Evolutionary conservation across 257 asterid species (phyloP).

Genomic region (Solanum clarkiae): DNA sequence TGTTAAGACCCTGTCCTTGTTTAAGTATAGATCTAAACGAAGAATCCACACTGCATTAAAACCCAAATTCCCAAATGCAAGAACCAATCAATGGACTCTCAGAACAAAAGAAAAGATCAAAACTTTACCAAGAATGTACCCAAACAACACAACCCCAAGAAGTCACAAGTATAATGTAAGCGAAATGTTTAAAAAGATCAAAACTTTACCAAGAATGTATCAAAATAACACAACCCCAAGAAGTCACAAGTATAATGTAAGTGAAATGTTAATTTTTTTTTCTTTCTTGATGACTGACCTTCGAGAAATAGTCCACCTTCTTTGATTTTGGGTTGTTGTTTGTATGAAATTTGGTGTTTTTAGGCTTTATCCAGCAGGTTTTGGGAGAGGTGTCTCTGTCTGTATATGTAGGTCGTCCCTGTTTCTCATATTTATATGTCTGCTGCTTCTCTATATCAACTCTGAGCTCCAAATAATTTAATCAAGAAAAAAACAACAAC

Average conservation of each 20-base stretch:
- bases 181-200: neutral
- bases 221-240: neutral
- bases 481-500: too few species aligned
- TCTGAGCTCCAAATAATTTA: neutral
- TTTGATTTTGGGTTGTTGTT: neutral
- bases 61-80: neutral
- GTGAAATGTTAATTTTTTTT: neutral
- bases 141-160: neutral
- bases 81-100: neutral
- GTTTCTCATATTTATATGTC: neutral
- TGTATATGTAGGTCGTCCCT: neutral
- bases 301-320: neutral
- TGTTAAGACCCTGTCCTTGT: neutral
- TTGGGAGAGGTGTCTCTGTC: neutral
- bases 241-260: neutral
- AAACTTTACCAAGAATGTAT: neutral
- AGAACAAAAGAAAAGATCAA: neutral
- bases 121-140: neutral
- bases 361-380: neutral
- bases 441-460: neutral
- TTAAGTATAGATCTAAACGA: neutral
- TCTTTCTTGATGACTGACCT: neutral
- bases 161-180: neutral
- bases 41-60: neutral
- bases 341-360: neutral